These are phyloP conservation scores for Hypericum androsaemum DNA, from an alignment of 345 rosid genomes.

Conservation along the genomic window DNA sequence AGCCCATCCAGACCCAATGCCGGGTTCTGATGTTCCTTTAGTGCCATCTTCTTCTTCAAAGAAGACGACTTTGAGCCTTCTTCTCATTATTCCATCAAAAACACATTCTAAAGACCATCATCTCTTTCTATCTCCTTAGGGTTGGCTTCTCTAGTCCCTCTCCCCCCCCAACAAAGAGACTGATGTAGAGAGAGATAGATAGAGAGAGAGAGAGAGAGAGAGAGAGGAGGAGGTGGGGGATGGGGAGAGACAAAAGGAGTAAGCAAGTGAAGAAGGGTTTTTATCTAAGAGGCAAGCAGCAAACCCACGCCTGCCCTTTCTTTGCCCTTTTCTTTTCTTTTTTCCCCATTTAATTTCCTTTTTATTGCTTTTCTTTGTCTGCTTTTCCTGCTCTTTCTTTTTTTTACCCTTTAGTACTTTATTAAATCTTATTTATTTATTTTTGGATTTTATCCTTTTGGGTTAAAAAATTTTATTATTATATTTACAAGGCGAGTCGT, in stretches of 20 bases:
- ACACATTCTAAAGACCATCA: conserved; percentile 14
- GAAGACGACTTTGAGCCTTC: conserved; percentile 38
- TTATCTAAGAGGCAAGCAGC: conserved; percentile 21
- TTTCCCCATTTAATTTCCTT: neutral
- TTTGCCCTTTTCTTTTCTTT: conserved; percentile 2
- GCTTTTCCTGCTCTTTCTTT: neutral
- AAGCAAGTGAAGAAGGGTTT: conserved; percentile 41
- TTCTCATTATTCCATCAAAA: conserved; percentile 45
- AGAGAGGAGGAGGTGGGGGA: neutral
- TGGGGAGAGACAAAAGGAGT: conserved; percentile 14
- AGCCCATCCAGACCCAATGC: conserved; percentile 42
- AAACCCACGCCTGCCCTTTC: conserved; percentile 42
- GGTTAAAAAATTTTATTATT: conserved; percentile 2
- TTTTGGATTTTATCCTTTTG: too few relatives aligned
- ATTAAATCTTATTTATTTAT: neutral
- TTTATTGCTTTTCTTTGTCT: neutral
- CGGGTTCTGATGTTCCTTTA: conserved; percentile 36
- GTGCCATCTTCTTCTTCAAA: conserved; percentile 50
- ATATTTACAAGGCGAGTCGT: neutral
- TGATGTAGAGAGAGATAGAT: conserved; percentile 10
- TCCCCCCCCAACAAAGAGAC: too few relatives aligned
- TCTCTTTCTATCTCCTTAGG: neutral
- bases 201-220: conserved; percentile 12
- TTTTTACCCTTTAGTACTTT: neutral
- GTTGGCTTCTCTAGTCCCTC: conserved; percentile 13